A percentile compares a stretch with the other conserved stretches of the same genome.
phyloP scores from a whole-genome alignment of 2,329 filamentous ascomycete species.

The Pestalotiopsis sp. region DNA sequence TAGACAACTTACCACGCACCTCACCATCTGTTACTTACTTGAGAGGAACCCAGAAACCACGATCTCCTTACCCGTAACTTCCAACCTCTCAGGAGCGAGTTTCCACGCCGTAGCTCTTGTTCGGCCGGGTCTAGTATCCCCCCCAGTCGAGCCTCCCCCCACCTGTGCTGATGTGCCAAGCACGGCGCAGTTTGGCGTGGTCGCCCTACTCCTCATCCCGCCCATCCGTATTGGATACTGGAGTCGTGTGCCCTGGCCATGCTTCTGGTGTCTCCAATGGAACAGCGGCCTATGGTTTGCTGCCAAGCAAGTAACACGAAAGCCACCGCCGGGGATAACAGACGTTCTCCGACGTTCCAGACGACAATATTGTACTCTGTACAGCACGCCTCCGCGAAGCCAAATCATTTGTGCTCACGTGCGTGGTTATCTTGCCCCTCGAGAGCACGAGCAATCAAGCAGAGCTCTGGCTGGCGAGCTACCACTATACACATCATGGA shows the following conservation, averaged over 20 bases:
- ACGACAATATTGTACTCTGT: background rate
- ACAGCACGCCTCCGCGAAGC: background rate
- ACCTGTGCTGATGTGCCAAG: constrained; percentile 3
- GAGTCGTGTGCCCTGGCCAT: background rate
- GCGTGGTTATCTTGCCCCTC: background rate
- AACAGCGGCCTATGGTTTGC: background rate
- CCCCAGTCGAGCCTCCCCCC: background rate
- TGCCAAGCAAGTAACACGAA: constrained; percentile 9
- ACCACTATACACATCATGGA: background rate
- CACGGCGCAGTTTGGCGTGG: constrained; percentile 1
- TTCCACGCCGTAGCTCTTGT: background rate
- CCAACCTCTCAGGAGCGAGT: background rate
- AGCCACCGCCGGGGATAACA: background rate
- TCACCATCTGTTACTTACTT: background rate
- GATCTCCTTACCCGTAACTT: background rate
- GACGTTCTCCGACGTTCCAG: background rate
- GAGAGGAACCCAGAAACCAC: background rate
- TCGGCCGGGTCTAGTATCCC: background rate
- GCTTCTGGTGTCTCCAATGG: background rate
- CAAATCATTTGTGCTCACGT: constrained; percentile 2
- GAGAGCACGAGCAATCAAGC: background rate
- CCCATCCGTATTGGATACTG: background rate
- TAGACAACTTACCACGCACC: background rate
- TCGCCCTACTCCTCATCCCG: background rate
- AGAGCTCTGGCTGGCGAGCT: background rate